A percentile compares a stretch with the other conserved stretches of the same genome.
Evolutionary conservation across 768 basidiomycete genomes (phyloP).

Genomic region (Phylloporus sp.): DNA sequence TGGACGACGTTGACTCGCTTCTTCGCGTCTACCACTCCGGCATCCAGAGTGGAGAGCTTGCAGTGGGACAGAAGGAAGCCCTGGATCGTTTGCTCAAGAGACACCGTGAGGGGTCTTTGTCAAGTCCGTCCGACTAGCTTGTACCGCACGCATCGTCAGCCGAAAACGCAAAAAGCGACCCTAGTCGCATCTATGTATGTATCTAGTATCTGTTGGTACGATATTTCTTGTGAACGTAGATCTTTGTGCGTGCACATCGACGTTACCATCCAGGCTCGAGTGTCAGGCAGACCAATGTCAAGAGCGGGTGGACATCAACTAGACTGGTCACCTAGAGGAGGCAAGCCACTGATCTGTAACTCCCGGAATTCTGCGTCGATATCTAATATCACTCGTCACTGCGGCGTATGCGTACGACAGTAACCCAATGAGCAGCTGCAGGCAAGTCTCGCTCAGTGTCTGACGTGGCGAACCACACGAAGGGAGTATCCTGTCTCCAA

Average conservation of each 20-base stretch:
- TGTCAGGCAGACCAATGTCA: too few relatives aligned
- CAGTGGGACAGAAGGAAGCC: constrained; percentile 89
- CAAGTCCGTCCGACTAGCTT: background rate
- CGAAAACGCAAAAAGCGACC: background rate
- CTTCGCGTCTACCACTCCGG: constrained; percentile 94
- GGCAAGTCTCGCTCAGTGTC: too few relatives aligned
- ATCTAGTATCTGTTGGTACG: background rate
- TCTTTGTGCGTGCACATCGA: background rate
- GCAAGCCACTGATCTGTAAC: too few relatives aligned
- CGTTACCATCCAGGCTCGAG: background rate
- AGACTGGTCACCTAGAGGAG: too few relatives aligned
- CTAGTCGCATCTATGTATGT: background rate
- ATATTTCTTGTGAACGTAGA: background rate
- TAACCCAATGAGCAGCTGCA: too few relatives aligned
- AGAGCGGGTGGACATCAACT: too few relatives aligned
- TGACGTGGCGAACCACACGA: too few relatives aligned
- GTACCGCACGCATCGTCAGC: background rate
- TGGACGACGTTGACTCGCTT: constrained; percentile 98
- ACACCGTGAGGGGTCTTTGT: constrained; percentile 49
- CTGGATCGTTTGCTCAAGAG: constrained; percentile 81
- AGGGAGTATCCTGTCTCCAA: too few relatives aligned
- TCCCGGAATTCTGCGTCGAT: too few relatives aligned
- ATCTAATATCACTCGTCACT: too few relatives aligned
- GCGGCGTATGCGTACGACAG: too few relatives aligned
- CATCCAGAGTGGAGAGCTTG: constrained; percentile 87